Evolutionary conservation across 2,329 filamentous ascomycete species (phyloP), one percentile per base, ranked within the genome.

Genomic region (Cyphellophora europaea): DNA sequence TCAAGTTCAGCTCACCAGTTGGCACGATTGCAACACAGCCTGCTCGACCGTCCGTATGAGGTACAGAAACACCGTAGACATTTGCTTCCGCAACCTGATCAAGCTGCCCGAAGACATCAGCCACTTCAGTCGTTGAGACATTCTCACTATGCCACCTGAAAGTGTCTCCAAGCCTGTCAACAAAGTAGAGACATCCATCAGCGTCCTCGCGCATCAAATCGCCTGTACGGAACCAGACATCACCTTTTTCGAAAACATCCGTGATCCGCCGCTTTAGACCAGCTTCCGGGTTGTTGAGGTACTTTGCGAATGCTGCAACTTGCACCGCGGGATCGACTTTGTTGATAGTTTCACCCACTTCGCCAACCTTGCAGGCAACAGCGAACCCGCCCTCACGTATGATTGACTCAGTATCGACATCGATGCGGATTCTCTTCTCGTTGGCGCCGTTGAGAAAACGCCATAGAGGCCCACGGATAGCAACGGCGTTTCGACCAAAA

Each of bases 161-260:
- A 0, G 69, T 72, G 43, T 72, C 69, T 14, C 69, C 69, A 30
- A 71, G 58, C 3, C 69, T 59, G 45, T 94, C 87, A 38, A 78
- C 76, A 61, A 94, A 94, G 64, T 71, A 93, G 52, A 79, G 72
- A 3, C 78, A 66, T 4, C 85, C 84, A 39, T 91, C 77, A 1
- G 43, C 38, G 45, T 88, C 82, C 62, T 71, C 73, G n/a, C 77
- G 70, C 27, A 91, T 62, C 21, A 93, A 69, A 51, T 94, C 87
- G 13, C 87, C 87, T 0, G 83, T 81, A 16, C 84, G 76, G 66
- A 87, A 93, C 69, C 77, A 93, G 0, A 75, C 79, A 51, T 94
- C 87, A n/a, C 81, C 85, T 50, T 79, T 79, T 37, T 59, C 62
- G 43, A 91, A 74, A 2, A 91, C 82, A 48, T 80, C 65, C 5